Conservation (phyloP, 2,329 filamentous ascomycete species). For the Colletotrichum sp. region DNA sequence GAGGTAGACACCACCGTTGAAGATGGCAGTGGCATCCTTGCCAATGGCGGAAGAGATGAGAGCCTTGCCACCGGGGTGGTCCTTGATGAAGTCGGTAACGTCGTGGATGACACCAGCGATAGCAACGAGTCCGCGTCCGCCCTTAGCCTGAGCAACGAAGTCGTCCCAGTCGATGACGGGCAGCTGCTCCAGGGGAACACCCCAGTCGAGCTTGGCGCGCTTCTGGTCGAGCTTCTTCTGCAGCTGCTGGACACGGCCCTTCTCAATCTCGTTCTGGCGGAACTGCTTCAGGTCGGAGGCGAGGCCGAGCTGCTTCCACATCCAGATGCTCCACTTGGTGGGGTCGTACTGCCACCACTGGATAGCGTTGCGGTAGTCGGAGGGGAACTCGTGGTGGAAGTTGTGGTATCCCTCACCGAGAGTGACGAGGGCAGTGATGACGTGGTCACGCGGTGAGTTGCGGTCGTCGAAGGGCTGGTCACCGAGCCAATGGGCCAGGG, state of each 20-base stretch:
- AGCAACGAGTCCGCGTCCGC: conserved; percentile 77
- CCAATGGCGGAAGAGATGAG: conserved; percentile 83
- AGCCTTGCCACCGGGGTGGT: conserved; percentile 89
- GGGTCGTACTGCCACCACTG: conserved; percentile 92
- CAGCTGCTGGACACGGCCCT: conserved; percentile 85
- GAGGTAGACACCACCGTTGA: conserved; percentile 90
- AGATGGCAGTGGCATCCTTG: conserved; percentile 89
- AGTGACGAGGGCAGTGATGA: conserved; percentile 84
- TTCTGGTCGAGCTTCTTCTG: conserved; percentile 95
- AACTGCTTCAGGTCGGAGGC: conserved; percentile 91
- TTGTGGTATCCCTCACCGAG: conserved; percentile 93
- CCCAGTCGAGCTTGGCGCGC: conserved; percentile 84
- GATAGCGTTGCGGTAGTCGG: conserved; percentile 91
- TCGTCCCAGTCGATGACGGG: conserved; percentile 89
- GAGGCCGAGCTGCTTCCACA: conserved; percentile 83
- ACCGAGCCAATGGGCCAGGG: conserved; percentile 87
- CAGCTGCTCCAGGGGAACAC: conserved; percentile 82
- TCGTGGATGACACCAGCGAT: conserved; percentile 89
- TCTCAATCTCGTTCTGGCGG: conserved; percentile 90
- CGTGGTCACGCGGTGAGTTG: conserved; percentile 88
- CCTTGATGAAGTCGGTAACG: conserved; percentile 82
- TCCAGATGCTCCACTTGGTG: conserved; percentile 88
- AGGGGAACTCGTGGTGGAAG: conserved; percentile 95
- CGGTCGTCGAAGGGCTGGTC: conserved; percentile 93
- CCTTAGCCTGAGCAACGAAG: conserved; percentile 79